Conservation (phyloP, 2,329 filamentous ascomycete species). For the Nemania bipapillata region DNA sequence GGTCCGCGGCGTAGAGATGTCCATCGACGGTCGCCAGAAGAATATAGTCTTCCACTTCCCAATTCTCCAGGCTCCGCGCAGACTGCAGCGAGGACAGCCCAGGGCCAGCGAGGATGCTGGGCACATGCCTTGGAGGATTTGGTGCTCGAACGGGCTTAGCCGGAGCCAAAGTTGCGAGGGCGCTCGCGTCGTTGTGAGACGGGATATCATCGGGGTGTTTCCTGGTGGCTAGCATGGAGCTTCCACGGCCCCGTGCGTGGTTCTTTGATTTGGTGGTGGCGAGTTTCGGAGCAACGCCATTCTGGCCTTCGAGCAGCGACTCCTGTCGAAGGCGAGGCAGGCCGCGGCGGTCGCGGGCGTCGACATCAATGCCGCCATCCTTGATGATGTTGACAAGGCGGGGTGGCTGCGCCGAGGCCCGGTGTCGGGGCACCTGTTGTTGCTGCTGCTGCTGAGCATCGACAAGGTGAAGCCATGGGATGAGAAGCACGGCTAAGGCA, state of each 20-base stretch:
- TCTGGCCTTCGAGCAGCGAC: slow-evolving; percentile 40
- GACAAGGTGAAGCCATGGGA: slow-evolving; percentile 60
- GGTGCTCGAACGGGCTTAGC: slow-evolving; percentile 95
- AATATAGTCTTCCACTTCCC: slow-evolving; percentile 99
- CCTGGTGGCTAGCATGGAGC: slow-evolving; percentile 41
- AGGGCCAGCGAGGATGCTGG: slow-evolving; percentile 65
- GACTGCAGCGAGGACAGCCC: slow-evolving; percentile 82
- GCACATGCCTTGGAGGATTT: slow-evolving; percentile 73
- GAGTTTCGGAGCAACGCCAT: slow-evolving; percentile 42
- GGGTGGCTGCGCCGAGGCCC: slow-evolving; percentile 43
- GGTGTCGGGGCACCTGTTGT: slow-evolving; percentile 47
- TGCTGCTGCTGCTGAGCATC: slow-evolving; percentile 69
- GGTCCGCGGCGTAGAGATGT: slow-evolving; percentile 89
- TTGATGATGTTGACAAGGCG: slow-evolving; percentile 45
- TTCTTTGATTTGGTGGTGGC: slow-evolving; percentile 42
- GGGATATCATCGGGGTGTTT: slow-evolving; percentile 37
- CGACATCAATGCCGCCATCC: slow-evolving; percentile 40
- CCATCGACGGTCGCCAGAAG: slow-evolving; percentile 99
- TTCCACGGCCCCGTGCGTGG: slow-evolving; percentile 37
- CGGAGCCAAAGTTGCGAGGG: slow-evolving; percentile 98
- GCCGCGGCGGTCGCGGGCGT: slow-evolving; percentile 39
- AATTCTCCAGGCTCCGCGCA: slow-evolving; percentile 98
- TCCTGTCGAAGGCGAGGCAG: slow-evolving; percentile 39
- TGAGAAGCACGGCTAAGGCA: slow-evolving; percentile 62
- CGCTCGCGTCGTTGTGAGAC: slow-evolving; percentile 80